Base-by-base conservation (phyloP, 1,139 yeast species). In the Magnusiomyces paraingens region DNA sequence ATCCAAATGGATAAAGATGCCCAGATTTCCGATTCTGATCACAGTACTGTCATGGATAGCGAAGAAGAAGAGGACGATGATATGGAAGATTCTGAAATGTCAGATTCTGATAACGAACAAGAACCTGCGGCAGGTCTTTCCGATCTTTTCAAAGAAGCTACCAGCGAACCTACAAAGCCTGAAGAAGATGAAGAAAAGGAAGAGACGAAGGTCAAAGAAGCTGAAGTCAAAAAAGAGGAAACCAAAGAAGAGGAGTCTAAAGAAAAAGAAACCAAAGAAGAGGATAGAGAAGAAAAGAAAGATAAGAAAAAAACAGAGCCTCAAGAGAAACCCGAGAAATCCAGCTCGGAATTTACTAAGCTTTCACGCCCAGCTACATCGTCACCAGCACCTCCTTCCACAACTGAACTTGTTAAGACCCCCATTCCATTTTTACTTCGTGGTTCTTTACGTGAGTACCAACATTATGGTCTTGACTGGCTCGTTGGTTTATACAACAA, bases 381-480 rank as follows among this genome's bases (percentile, higher is more conserved):
- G 4, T 22, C 52, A 20, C 49, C 51, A 15, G 49, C 52, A 1
- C 39, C 53, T 26, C 50, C 55, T 15, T 42, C 50, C 2, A 49
- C 49, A 12, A 52, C 50, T 21, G 53, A 52, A 11, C 48, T 46
- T 39, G 54, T 49, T 53, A 58, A 38, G 47, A 54, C 54, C 2
- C 50, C 52, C 4, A 62, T 69, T 2, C 78, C 78, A 1, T 68
- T 70, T n/a, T 69, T 85, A 32, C 70, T 88, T 36, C 78, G 93
- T 56, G 99, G 99, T 22, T 80, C 82, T 0, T 74, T 94, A 50
- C 83, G 99, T 67, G 91, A 84, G 6, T 94, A 94, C 64, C 99
- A 94, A 69, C 93, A 90, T 58, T 96, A 89, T 67, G 99, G 99
- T 55, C 77, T 94, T 48, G 95, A 94, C 62, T 94, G 99, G 99